phyloP scores from a whole-genome alignment of 768 basidiomycete genomes.

The Xerocomellus amylosporus region DNA sequence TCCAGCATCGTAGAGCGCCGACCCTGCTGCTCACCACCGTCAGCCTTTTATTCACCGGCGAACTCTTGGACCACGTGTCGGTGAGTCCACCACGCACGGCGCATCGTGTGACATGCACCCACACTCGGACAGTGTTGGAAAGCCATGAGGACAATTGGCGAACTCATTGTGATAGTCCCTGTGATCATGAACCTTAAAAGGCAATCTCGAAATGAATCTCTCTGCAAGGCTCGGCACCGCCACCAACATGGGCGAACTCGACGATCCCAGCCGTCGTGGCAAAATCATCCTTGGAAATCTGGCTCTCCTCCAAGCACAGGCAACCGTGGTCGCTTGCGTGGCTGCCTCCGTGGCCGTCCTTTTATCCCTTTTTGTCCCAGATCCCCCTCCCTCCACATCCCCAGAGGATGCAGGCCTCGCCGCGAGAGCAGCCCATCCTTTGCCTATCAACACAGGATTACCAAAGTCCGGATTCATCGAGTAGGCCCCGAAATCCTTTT shows the following conservation, averaged over 20 bases:
- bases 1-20: constrained; percentile 64
- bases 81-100: constrained; percentile 41
- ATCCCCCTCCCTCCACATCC: constrained; percentile 19
- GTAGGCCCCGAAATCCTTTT: constrained; percentile 28
- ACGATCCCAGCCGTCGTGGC: constrained; percentile 60
- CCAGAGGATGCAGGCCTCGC: constrained; percentile 2
- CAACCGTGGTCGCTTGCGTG: constrained; percentile 82
- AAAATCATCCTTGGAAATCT: constrained; percentile 79
- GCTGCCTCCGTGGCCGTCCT: constrained; percentile 77
- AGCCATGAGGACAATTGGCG: constrained; percentile 87
- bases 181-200: constrained; percentile 93
- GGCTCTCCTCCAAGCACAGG: constrained; percentile 88
- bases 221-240: constrained; percentile 94
- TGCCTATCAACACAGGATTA: constrained; percentile 27
- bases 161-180: constrained; percentile 95
- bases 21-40: constrained; percentile 81
- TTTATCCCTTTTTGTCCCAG: constrained; percentile 62
- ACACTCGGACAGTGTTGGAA: constrained; percentile 67
- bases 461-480: constrained; percentile 38
- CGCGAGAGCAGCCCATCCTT: constrained; percentile 21
- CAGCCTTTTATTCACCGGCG: constrained; percentile 87
- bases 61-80: constrained; percentile 83
- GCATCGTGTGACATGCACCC: constrained; percentile 3
- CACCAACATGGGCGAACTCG: constrained; percentile 90
- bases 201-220: constrained; percentile 99